Evolutionary conservation across 108 stramenopile genomes (phyloP).

Genomic region (Pseudonitzschia multistriata): DNA sequence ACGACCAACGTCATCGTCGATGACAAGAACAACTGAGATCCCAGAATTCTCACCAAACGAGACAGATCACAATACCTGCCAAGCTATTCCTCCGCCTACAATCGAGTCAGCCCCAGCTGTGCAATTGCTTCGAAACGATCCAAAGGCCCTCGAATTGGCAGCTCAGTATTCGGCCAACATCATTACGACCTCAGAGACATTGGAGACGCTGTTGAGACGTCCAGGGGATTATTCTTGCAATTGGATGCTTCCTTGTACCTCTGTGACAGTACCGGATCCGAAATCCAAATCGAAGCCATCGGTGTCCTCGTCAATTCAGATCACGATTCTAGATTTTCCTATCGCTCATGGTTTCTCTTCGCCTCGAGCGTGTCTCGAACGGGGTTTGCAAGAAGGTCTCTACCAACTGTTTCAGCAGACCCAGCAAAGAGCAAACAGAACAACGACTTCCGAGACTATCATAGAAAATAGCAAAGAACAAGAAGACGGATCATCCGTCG

Average conservation of each 20-base stretch:
- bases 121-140: conserved; percentile 22
- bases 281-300: neutral
- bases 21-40: neutral
- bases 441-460: neutral
- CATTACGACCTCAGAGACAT: conserved; percentile 23
- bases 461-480: neutral
- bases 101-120: neutral
- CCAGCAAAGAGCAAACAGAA: neutral
- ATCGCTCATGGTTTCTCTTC: conserved; percentile 19
- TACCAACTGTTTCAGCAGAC: conserved; percentile 10
- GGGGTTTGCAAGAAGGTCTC: conserved; percentile 32
- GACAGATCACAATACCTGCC: neutral
- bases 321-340: conserved; percentile 25
- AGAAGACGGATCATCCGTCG: neutral
- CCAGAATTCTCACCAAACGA: conserved; percentile 3
- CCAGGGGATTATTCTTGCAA: conserved; percentile 23
- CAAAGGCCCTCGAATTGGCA: conserved; percentile 26
- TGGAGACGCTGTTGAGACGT: conserved; percentile 27
- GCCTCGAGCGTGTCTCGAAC: conserved; percentile 29
- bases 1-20: neutral
- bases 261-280: neutral
- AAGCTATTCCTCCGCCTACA: conserved; percentile 7
- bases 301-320: neutral
- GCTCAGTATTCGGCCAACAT: conserved; percentile 21
- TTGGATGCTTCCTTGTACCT: conserved; percentile 21